Evolutionary conservation across 1,139 yeast genomes (phyloP), one percentile per base, ranked within the genome.

Genomic region (Pichia sp.): DNA sequence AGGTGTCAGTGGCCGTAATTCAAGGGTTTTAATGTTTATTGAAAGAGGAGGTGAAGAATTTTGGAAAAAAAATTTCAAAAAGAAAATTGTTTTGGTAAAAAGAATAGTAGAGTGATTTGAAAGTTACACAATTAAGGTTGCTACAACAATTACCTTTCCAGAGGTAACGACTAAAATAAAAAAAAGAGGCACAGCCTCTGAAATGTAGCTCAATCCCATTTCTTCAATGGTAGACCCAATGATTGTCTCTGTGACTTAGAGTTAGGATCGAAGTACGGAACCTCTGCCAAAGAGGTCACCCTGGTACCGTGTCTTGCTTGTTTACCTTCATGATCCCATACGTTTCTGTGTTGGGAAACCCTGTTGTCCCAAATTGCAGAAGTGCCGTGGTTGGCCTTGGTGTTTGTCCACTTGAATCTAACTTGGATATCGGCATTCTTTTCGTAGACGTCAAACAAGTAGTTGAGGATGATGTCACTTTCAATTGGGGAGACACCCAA

Each of bases 281-380:
- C 26, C 14, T 23, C 26, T n/a, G 26, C 26, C 14, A 23, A 23
- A 7, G 26, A 23, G 8, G 26, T 23, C 3, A 23, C 26, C 14
- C 26, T 23, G 5, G 26, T 23, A 23, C 26, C 26, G 6, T 23
- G 26, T 23, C 26, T 23, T 23, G 26, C 15, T n/a, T 15, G n/a
- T 10, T 23, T 23, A 23, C 26, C 26, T 23, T 23, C 26, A 23
- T 23, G 26, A 23, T 23, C 26, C 26, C 26, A 23, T n/a, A 23
- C 26, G 14, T 23, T 23, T 23, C 26, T 23, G 4, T 23, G 26
- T 23, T 23, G 26, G 14, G 26, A 23, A 9, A 23, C 14, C 14
- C 26, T 23, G 16, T 23, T 23, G 14, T 23, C 26, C 26, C 26
- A 23, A 4, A 23, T 23, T n/a, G 26, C 26, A 23, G 26, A 23